Evolutionary conservation across 495 filamentous ascomycete genomes (phyloP).

Genomic region (Aspergillus mulundensis): DNA sequence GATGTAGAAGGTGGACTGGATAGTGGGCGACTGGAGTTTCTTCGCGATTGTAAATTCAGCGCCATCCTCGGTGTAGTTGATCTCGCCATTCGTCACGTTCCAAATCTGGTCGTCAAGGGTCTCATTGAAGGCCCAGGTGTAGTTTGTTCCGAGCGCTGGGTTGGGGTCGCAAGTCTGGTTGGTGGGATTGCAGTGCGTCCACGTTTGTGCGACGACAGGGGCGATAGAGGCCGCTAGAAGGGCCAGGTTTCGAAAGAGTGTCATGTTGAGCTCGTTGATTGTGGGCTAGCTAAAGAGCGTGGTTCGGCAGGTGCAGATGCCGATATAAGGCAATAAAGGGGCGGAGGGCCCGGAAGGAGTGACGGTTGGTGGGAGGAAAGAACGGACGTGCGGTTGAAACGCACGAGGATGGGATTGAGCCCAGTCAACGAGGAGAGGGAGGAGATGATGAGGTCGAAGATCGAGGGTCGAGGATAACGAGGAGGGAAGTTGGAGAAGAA

Average conservation of each 20-base stretch:
- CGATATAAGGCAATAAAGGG: constrained; percentile 16
- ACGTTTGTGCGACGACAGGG: constrained; percentile 37
- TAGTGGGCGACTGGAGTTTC: constrained; percentile 64
- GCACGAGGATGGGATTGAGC: constrained; percentile 23
- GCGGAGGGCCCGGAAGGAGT: constrained; percentile 12
- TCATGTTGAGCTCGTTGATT: constrained; percentile 22
- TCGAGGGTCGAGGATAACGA: not conserved
- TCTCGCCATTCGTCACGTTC: constrained; percentile 57
- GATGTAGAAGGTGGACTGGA: constrained; percentile 74
- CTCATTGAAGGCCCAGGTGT: constrained; percentile 60
- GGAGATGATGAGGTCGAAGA: constrained; percentile 7
- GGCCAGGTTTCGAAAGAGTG: constrained; percentile 22
- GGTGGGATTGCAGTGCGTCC: constrained; percentile 62
- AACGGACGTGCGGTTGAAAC: constrained; percentile 33
- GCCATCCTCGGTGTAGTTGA: constrained; percentile 53
- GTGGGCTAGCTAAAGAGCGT: constrained; percentile 2
- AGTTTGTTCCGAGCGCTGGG: constrained; percentile 60
- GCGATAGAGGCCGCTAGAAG: constrained; percentile 25
- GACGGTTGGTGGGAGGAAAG: constrained; percentile 21
- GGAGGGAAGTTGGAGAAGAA: not conserved
- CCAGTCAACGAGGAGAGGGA: constrained; percentile 13
- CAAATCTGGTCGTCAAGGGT: constrained; percentile 51
- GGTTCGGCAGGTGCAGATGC: constrained; percentile 7
- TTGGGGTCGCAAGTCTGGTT: constrained; percentile 62
- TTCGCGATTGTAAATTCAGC: constrained; percentile 67